phyloP scores from a whole-genome alignment of 2,329 filamentous ascomycete genomes.

The Triangularia setosa region DNA sequence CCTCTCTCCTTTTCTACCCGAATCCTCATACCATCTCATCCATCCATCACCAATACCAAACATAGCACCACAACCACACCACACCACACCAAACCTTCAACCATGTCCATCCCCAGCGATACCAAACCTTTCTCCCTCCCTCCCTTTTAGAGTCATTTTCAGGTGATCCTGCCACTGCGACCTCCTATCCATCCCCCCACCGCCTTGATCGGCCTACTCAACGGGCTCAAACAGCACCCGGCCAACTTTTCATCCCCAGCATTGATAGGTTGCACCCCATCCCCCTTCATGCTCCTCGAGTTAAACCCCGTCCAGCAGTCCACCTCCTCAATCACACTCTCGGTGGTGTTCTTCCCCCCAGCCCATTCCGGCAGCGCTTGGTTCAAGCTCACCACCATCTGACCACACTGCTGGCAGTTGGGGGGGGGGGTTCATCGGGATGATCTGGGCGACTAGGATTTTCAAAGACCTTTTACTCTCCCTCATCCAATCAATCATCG shows the following conservation, averaged over 20 bases:
- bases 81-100: too few relatives aligned
- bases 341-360: slow-evolving; percentile 22
- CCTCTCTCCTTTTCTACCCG: too few relatives aligned
- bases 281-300: slow-evolving; percentile 28
- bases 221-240: slow-evolving; percentile 27
- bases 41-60: too few relatives aligned
- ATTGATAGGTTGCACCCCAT: slow-evolving; percentile 35
- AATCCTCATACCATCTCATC: too few relatives aligned
- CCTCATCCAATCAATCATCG: slow-evolving; percentile 40
- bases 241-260: slow-evolving; percentile 31
- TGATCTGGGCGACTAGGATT: slow-evolving; percentile 28
- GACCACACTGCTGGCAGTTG: slow-evolving; percentile 27
- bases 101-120: too few relatives aligned
- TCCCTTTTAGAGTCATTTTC: too few relatives aligned
- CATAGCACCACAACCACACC: too few relatives aligned
- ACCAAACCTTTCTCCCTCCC: too few relatives aligned
- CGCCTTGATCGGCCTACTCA: slow-evolving; percentile 12
- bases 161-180: not conserved
- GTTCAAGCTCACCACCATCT: slow-evolving; percentile 28
- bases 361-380: slow-evolving; percentile 32
- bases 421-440: slow-evolving; percentile 31
- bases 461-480: slow-evolving; percentile 37
- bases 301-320: slow-evolving; percentile 34
- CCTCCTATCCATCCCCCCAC: not conserved
- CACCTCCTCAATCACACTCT: slow-evolving; percentile 32